Evolutionary conservation across 2,329 filamentous ascomycete species (phyloP).

Genomic region (Karstenula rhodostoma): DNA sequence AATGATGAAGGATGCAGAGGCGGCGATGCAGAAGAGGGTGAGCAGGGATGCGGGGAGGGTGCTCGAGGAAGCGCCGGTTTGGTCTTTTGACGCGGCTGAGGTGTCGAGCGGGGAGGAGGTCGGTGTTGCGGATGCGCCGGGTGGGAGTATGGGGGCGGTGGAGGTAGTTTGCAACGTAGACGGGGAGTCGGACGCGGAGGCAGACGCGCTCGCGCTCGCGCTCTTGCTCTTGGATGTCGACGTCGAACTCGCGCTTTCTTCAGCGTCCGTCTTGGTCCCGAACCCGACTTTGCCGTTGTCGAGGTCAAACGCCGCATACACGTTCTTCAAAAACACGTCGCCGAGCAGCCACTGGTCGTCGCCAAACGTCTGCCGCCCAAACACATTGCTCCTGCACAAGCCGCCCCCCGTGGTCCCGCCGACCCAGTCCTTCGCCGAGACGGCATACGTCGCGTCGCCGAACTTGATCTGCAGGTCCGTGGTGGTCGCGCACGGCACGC

Average conservation of each 20-base stretch:
- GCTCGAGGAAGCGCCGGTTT: background rate
- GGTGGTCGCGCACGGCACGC: slow-evolving; percentile 75
- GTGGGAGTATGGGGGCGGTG: background rate
- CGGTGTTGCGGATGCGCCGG: background rate
- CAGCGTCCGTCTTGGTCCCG: slow-evolving; percentile 34
- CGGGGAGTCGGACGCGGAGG: background rate
- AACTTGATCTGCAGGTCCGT: slow-evolving; percentile 71
- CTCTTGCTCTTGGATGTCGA: too few species aligned
- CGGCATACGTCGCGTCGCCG: slow-evolving; percentile 69
- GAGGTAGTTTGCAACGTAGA: too few species aligned
- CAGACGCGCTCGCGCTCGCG: slow-evolving; percentile 3
- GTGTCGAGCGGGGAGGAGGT: background rate
- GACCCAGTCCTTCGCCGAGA: slow-evolving; percentile 77
- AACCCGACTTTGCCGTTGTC: slow-evolving; percentile 70
- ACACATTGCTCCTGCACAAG: slow-evolving; percentile 73
- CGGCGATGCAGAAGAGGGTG: too few species aligned
- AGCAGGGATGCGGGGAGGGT: too few species aligned
- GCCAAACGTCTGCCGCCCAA: slow-evolving; percentile 72
- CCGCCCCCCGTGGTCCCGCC: slow-evolving; percentile 51
- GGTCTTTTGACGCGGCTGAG: background rate
- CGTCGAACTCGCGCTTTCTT: background rate
- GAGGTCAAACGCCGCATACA: slow-evolving; percentile 84
- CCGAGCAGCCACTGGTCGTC: slow-evolving; percentile 78
- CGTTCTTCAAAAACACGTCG: slow-evolving; percentile 87
- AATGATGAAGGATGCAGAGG: too few species aligned